Evolutionary conservation across 768 basidiomycete species (phyloP), one percentile per base, ranked within the genome.

Genomic region (Termitomyces sp.): DNA sequence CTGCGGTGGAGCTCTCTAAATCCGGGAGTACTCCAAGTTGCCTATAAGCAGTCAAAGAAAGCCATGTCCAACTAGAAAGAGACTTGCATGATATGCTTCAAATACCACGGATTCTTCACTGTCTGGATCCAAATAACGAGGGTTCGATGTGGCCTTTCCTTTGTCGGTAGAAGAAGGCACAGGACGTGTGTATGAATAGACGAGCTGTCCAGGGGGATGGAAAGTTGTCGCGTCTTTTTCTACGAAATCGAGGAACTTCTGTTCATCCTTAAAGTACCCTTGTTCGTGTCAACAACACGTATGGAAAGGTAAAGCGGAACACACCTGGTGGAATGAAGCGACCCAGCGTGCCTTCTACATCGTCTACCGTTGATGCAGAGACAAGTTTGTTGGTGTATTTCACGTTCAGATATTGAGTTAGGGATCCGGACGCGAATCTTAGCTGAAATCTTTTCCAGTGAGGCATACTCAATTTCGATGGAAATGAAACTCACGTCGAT

Each of bases 1-100:
- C 84, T 77, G 18, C 88, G 81, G 67, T 98, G 96, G 60, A 92
- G 94, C 71, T 96, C 93, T 67, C 78, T 80, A 74, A 98, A 98
- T 13, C 92, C 95, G 7, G 89, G 82, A 0, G 92, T 91, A 57
- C 84, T 71, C 84, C 91, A 94, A 22, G 86, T 95, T 20, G 85
- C 74, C 94, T 98, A 65, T 36, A 20, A 32, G 3, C 32, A 9
- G 49, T 59, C 30, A 56, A 11, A 32, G n/a, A 22, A 49, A 22
- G 18, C 24, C 22, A 2, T 38, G 36, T 20, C 22, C 44, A 26
- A 61, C 38, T 33, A 13, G 40, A 52, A 52, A 52, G 24, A 33
- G 41, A 72, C 90, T 69, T 70, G 92, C 95, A 78, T 94, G 91
- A 71, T 92, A 98, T 24, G 88, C 91, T 73, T 97, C 95, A 67